phyloP scores from a whole-genome alignment of 164 flowering plant species.

The Nymphaea colorata region DNA sequence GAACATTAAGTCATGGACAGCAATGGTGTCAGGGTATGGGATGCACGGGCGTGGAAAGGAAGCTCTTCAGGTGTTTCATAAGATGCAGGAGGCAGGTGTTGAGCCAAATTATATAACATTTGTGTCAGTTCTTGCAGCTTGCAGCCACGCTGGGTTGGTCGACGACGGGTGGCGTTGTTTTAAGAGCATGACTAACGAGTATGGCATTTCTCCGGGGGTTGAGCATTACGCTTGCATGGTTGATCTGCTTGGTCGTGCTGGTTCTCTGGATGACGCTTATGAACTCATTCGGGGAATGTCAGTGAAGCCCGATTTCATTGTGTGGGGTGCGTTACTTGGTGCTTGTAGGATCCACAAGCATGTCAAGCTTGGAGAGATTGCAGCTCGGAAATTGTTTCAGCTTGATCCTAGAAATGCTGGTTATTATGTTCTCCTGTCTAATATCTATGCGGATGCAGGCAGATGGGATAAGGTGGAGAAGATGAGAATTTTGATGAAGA shows the following conservation, averaged over 20 bases:
- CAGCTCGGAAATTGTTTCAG: conserved; percentile 58
- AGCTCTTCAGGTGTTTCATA: conserved; percentile 49
- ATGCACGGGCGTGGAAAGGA: conserved; percentile 66
- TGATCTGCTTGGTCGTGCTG: conserved; percentile 81
- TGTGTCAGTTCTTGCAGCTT: conserved; percentile 72
- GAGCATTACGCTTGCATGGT: conserved; percentile 89
- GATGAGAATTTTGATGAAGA: conserved; percentile 45
- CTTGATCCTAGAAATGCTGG: conserved; percentile 71
- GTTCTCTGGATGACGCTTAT: conserved; percentile 50
- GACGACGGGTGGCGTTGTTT: conserved; percentile 81
- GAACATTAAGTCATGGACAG: conserved; percentile 81
- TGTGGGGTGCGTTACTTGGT: conserved; percentile 86
- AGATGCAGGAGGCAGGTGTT: conserved; percentile 40
- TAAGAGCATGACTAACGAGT: conserved; percentile 40
- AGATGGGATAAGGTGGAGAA: conserved; percentile 72
- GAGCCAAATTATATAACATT: conserved; percentile 72
- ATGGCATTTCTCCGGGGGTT: conserved; percentile 49
- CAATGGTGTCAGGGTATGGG: conserved; percentile 80
- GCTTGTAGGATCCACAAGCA: conserved; percentile 75
- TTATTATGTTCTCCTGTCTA: conserved; percentile 68
- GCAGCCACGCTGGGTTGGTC: conserved; percentile 72
- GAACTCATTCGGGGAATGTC: conserved; percentile 52
- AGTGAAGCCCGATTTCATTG: conserved; percentile 55
- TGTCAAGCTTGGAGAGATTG: conserved; percentile 68
- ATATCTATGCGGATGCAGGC: conserved; percentile 82